Evolutionary conservation across 805 yeast genomes (phyloP), one percentile per base, ranked within the genome.

Genomic region (Pichia thaimueangensis): DNA sequence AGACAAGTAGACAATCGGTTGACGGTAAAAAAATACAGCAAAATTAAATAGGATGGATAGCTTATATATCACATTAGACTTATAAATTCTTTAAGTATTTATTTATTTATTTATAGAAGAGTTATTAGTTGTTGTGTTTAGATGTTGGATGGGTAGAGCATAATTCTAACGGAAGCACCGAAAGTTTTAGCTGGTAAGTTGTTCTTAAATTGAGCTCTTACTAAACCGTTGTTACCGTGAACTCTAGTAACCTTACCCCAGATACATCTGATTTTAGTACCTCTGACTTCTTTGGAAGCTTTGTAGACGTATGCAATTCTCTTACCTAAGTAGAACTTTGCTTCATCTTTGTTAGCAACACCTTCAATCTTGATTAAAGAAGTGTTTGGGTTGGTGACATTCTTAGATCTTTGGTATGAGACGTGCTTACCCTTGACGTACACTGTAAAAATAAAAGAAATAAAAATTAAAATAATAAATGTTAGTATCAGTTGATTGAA

Each of bases 341-440:
- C 97, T 56, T 91, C 98, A 70, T 86, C 82, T 63, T 96, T 78
- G 68, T 75, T 68, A 55, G 82, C 70, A 63, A 93, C 98, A 74
- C 95, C 95, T 79, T 93, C 98, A 67, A 91, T 83, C 80, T 93
- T 86, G 71, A 93, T 77, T 73, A 93, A 81, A 56, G 98, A 93
- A 63, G 86, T 86, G 78, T 86, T 84, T 73, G 98, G 97, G 94
- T 93, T 86, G 83, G 82, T 88, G 70, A 84, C 86, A 73, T 81
- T 81, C 88, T 93, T 93, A 64, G 97, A 88, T 80, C 98, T 94
- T 82, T 93, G 97, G 95, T 91, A 93, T 65, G 97, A 89, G 69
- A 93, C 71, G 85, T 93, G 98, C 83, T 91, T 93, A 78, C 97
- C 98, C 83, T 91, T 93, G 76, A 93, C 97, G 96, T 93, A 93